Evolutionary conservation across 495 filamentous ascomycete species (phyloP).

Genomic region (Daldinia childiae): DNA sequence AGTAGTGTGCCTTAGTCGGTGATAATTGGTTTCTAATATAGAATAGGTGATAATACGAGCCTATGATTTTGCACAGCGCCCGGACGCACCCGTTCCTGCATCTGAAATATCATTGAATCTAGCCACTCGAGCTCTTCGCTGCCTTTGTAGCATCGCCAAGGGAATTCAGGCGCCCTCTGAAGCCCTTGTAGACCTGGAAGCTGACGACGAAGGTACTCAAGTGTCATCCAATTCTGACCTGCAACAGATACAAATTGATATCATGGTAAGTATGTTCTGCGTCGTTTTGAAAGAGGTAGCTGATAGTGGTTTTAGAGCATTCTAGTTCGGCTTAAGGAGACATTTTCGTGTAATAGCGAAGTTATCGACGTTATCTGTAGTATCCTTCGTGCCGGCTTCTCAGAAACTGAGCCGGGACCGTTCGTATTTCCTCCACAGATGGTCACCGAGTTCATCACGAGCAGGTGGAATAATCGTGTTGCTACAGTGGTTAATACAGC

Average conservation of each 20-base stretch:
- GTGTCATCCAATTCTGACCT: slow-evolving; percentile 38
- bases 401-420: slow-evolving; percentile 77
- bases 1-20: not conserved
- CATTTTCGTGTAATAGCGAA: slow-evolving; percentile 69
- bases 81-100: slow-evolving; percentile 39
- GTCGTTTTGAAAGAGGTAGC: not conserved
- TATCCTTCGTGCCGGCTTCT: slow-evolving; percentile 80
- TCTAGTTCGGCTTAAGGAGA: slow-evolving; percentile 59
- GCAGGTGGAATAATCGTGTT: slow-evolving; percentile 56
- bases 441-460: slow-evolving; percentile 74
- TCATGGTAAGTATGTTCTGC: slow-evolving; percentile 44
- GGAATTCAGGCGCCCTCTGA: slow-evolving; percentile 80
- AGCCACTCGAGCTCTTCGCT: slow-evolving; percentile 73
- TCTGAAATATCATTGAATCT: slow-evolving; percentile 60
- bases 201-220: slow-evolving; percentile 39
- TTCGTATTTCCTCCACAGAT: slow-evolving; percentile 78
- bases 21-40: slow-evolving; percentile 13
- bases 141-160: slow-evolving; percentile 78
- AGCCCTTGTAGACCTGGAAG: slow-evolving; percentile 71
- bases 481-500: slow-evolving; percentile 81
- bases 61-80: slow-evolving; percentile 51
- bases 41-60: slow-evolving; percentile 48
- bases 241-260: slow-evolving; percentile 38
- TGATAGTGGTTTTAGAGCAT: slow-evolving; percentile 42
- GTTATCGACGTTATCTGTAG: slow-evolving; percentile 80